Conservation (phyloP, 805 yeast genomes). For the Teunomyces kruisii region DNA sequence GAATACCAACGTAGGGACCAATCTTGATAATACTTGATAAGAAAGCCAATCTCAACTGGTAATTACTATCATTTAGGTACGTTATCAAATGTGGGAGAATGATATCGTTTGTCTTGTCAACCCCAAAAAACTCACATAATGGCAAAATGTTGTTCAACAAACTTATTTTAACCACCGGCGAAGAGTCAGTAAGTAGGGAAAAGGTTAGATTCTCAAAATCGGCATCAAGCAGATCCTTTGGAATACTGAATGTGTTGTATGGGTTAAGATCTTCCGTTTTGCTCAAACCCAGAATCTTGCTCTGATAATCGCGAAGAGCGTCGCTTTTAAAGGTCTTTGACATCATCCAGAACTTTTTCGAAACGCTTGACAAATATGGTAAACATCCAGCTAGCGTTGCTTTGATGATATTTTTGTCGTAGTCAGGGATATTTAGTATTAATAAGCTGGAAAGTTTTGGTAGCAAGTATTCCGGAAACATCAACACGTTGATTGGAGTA, state of each 20-base stretch:
- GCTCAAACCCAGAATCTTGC: not conserved
- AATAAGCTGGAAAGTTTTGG: conserved; percentile 54
- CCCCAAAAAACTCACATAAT: conserved; percentile 78
- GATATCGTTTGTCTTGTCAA: conserved; percentile 84
- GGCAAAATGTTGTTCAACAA: conserved; percentile 71
- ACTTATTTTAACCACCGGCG: conserved; percentile 64
- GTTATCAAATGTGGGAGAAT: conserved; percentile 89
- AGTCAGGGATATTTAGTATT: conserved; percentile 27
- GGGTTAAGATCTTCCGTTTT: conserved; percentile 15
- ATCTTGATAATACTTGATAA: conserved; percentile 70
- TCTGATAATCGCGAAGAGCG: conserved; percentile 4
- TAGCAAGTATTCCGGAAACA: conserved; percentile 79
- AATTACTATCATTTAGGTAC: conserved; percentile 76
- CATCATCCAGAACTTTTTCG: conserved; percentile 64
- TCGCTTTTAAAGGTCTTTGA: conserved; percentile 45
- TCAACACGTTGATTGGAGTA: conserved; percentile 69
- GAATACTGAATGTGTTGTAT: conserved; percentile 16
- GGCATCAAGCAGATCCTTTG: conserved; percentile 45
- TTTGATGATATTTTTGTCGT: conserved; percentile 38
- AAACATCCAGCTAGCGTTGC: conserved; percentile 70
- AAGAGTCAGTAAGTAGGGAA: conserved; percentile 66
- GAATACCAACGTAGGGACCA: conserved; percentile 77
- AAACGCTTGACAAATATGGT: conserved; percentile 66
- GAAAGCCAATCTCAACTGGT: conserved; percentile 66
- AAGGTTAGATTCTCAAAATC: conserved; percentile 68